phyloP scores from a whole-genome alignment of 2,329 filamentous ascomycete genomes.

The Fusarium luffae region DNA sequence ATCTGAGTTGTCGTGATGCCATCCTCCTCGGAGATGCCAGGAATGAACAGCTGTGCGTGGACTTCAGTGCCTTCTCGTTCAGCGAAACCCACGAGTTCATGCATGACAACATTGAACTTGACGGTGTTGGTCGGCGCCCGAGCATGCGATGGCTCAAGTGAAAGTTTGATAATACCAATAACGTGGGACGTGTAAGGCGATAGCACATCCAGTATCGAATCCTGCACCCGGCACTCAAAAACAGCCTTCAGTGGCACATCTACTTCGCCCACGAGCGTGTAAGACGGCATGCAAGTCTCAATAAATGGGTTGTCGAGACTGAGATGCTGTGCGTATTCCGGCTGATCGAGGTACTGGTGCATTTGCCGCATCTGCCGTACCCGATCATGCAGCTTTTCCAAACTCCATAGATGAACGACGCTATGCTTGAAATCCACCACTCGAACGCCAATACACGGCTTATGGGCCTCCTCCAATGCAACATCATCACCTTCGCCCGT shows the following conservation, averaged over 20 bases:
- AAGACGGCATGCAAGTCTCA: conserved; percentile 90
- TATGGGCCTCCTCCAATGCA: conserved; percentile 81
- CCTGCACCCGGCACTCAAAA: conserved; percentile 93
- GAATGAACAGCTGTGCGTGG: conserved; percentile 96
- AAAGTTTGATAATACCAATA: conserved; percentile 89
- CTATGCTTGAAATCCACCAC: conserved; percentile 90
- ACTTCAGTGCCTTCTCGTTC: conserved; percentile 96
- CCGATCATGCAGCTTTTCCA: conserved; percentile 89
- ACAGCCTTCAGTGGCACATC: conserved; percentile 93
- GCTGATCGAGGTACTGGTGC: conserved; percentile 95
- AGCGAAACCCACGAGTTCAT: conserved; percentile 92
- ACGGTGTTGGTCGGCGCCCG: conserved; percentile 90
- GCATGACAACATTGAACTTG: conserved; percentile 99
- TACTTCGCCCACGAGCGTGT: conserved; percentile 90
- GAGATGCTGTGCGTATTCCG: conserved; percentile 93
- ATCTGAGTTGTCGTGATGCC: conserved; percentile 96
- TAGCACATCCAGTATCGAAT: conserved; percentile 89
- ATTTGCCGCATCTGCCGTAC: conserved; percentile 95
- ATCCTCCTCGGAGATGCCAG: conserved; percentile 87
- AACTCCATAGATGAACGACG: conserved; percentile 91
- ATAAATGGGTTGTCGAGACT: conserved; percentile 93
- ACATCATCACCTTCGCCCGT: conserved; percentile 85
- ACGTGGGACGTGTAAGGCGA: conserved; percentile 93
- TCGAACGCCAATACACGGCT: conserved; percentile 90
- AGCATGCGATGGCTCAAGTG: conserved; percentile 91